phyloP scores from a whole-genome alignment of 768 basidiomycete species.

The Lentinula sp. region DNA sequence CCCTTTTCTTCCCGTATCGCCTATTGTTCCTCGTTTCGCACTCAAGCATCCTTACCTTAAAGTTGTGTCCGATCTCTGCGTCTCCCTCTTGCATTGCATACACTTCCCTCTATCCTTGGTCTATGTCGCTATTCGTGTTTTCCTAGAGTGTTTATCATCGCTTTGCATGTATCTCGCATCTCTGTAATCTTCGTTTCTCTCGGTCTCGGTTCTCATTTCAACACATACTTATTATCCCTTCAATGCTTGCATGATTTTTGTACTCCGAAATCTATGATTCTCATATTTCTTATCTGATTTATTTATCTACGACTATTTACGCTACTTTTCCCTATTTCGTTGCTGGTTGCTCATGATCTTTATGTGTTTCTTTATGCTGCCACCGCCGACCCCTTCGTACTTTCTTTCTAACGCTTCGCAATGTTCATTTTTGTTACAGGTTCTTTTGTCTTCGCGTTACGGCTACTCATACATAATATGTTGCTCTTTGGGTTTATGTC shows the following conservation, averaged over 20 bases:
- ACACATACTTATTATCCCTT: neutral
- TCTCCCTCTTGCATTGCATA: neutral
- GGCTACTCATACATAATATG: neutral
- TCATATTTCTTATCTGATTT: neutral
- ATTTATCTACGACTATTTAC: neutral
- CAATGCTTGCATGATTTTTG: conserved; percentile 2
- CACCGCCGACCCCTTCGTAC: neutral
- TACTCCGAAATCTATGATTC: neutral
- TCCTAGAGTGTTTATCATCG: neutral
- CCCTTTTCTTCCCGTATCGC: neutral
- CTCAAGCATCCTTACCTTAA: neutral
- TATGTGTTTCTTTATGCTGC: neutral
- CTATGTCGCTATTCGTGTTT: neutral
- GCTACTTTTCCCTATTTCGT: neutral
- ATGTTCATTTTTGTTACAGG: neutral
- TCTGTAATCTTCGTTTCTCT: neutral
- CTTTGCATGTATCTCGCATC: neutral
- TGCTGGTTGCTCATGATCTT: neutral
- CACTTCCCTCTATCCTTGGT: neutral
- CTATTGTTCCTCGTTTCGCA: neutral
- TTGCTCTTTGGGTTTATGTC: neutral
- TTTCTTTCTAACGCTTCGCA: neutral
- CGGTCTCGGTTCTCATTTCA: neutral
- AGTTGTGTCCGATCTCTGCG: neutral
- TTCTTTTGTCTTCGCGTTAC: neutral